Percentiles rank a stretch among this genome's conserved stretches.
Evolutionary conservation across 176 grass and related monocot species (phyloP).

Genomic region (Alloteropsis semialata): DNA sequence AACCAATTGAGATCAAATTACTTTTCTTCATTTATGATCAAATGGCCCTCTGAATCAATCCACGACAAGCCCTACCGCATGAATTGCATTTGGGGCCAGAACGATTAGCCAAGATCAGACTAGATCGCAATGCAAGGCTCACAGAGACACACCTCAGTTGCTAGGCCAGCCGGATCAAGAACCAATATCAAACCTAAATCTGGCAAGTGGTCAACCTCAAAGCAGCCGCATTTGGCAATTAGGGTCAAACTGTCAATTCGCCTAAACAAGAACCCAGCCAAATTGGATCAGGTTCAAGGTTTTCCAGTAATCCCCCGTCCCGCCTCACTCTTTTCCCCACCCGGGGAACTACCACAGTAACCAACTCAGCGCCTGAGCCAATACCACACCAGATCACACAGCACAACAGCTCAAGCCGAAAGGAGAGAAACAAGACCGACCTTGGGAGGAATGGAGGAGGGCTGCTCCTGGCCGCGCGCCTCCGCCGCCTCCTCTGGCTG

Average conservation of each 20-base stretch:
- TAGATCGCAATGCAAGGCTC: neutral
- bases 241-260: neutral
- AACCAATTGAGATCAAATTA: neutral
- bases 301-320: neutral
- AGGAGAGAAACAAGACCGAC: conserved; percentile 15
- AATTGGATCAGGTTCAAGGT: neutral
- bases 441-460: conserved; percentile 29
- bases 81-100: neutral
- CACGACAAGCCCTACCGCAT: neutral
- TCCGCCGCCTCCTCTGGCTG: conserved; percentile 29
- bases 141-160: neutral
- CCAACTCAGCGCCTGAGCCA: neutral
- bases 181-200: conserved; percentile 1
- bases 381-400: neutral
- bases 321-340: neutral
- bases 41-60: neutral
- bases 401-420: neutral
- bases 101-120: neutral
- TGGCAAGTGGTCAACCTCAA: neutral
- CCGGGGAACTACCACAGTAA: neutral
- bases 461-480: conserved; percentile 26
- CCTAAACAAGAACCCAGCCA: neutral
- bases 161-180: neutral
- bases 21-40: neutral
- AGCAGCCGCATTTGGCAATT: neutral